These are phyloP conservation scores for Solanum pinnatisectum DNA, from an alignment of 257 asterid species.

Conservation along the genomic window DNA sequence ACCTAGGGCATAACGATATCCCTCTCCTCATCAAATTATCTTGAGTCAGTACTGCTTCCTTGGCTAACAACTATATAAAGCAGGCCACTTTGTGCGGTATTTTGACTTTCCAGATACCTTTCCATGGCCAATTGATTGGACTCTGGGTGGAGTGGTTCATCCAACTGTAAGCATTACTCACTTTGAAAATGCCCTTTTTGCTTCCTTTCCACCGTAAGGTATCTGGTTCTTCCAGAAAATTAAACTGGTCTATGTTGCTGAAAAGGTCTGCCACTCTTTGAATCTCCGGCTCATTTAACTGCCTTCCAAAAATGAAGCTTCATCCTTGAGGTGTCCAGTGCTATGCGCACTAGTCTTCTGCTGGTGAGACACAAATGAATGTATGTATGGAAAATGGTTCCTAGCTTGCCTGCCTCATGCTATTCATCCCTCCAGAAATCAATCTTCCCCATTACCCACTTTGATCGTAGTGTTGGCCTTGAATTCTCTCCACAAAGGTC, in stretches of 20 bases:
- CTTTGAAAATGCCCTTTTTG: background rate
- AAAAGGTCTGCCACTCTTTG: background rate
- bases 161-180: background rate
- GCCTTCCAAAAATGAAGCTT: background rate
- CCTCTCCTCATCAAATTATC: background rate
- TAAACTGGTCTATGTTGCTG: background rate
- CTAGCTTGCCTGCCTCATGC: background rate
- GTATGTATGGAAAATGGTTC: background rate
- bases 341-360: background rate
- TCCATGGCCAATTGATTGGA: background rate
- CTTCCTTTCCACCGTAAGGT: background rate
- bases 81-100: background rate
- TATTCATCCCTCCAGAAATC: background rate
- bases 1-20: background rate
- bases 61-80: background rate
- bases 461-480: background rate
- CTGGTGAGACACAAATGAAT: background rate
- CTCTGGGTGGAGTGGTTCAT: background rate
- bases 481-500: background rate
- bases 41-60: background rate
- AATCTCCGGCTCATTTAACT: background rate
- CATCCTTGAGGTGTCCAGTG: background rate
- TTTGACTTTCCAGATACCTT: background rate
- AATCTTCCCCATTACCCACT: background rate
- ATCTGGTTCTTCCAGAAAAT: background rate